phyloP scores from a whole-genome alignment of 106 monocot species.

The Allium cepa region DNA sequence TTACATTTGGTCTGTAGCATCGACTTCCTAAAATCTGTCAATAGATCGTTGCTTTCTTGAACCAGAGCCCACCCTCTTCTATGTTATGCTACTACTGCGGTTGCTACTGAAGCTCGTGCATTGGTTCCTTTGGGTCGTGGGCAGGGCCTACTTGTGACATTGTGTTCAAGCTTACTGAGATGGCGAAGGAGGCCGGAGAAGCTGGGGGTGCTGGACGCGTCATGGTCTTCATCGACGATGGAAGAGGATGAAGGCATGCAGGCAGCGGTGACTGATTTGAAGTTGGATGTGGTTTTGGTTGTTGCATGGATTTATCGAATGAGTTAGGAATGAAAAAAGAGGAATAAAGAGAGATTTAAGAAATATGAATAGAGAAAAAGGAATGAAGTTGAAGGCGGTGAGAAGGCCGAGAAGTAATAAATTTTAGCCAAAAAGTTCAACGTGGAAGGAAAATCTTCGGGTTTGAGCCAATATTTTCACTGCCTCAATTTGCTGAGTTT shows the following conservation, averaged over 20 bases:
- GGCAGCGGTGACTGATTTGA: neutral
- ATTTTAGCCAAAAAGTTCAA: no score
- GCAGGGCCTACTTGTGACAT: slow-evolving; percentile 20
- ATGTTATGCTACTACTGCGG: neutral
- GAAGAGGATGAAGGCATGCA: slow-evolving; percentile 17
- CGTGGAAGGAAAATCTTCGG: no score
- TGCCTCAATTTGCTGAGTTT: no score
- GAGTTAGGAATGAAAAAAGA: neutral
- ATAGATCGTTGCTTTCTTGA: slow-evolving; percentile 49
- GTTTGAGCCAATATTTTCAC: no score
- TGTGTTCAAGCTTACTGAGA: slow-evolving; percentile 50
- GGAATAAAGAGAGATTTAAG: no score
- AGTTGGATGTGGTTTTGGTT: neutral
- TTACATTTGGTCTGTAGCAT: no score
- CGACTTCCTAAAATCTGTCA: slow-evolving; percentile 49
- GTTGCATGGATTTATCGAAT: slow-evolving; percentile 8
- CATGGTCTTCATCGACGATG: slow-evolving; percentile 2
- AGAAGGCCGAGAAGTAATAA: no score
- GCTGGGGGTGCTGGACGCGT: slow-evolving; percentile 11
- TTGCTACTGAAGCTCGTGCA: neutral
- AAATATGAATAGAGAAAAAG: no score
- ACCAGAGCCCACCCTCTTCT: slow-evolving; percentile 52
- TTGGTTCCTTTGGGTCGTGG: neutral
- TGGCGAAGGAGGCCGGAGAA: slow-evolving; percentile 51
- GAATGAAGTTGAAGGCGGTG: no score